Evolutionary conservation across 176 grass and related monocot genomes (phyloP).

Genomic region (Puya raimondii): DNA sequence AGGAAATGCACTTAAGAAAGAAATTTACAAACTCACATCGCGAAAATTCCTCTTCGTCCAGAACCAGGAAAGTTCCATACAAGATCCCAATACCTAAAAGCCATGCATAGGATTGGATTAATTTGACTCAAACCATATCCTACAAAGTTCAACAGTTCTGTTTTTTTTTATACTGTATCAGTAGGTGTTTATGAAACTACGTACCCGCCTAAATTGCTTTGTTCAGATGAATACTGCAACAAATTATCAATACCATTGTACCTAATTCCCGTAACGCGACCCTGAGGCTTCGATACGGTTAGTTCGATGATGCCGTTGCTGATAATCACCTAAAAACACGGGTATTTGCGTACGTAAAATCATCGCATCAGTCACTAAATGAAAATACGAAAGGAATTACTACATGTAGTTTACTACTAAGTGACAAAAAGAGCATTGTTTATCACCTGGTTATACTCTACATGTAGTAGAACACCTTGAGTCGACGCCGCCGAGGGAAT

Average conservation of each 20-base stretch:
- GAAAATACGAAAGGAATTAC: neutral
- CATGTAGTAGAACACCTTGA: constrained; percentile 20
- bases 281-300: constrained; percentile 39
- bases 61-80: constrained; percentile 34
- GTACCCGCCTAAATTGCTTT: constrained; percentile 35
- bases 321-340: constrained; percentile 42
- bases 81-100: constrained; percentile 63
- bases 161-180: neutral
- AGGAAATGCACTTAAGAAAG: neutral
- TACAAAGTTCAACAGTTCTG: neutral
- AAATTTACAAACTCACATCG: constrained; percentile 33
- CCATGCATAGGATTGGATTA: neutral
- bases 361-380: neutral
- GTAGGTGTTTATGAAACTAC: neutral
- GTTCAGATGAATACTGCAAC: constrained; percentile 8
- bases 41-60: constrained; percentile 16
- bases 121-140: neutral
- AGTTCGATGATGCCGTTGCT: constrained; percentile 69
- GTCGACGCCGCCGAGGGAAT: neutral
- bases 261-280: constrained; percentile 38
- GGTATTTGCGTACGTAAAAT: neutral
- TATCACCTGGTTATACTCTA: constrained; percentile 12
- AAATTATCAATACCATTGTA: constrained; percentile 48
- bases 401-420: neutral
- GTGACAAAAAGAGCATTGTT: neutral